Evolutionary conservation across 1,284 basidiomycete genomes (phyloP).

Genomic region (Anthracocystis panici-leucophaei): DNA sequence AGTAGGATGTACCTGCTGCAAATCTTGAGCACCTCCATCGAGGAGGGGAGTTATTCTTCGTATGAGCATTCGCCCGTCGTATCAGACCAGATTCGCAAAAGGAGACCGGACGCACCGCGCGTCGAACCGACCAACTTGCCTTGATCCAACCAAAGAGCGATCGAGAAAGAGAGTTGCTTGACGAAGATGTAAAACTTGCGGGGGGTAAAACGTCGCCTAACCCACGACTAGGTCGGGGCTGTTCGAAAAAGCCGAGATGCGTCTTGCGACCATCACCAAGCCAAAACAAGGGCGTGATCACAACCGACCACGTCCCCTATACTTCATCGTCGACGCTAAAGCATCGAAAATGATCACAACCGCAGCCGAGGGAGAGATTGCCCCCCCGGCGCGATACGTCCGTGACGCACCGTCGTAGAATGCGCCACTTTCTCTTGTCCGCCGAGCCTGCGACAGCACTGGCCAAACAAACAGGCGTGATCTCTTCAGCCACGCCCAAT

Average conservation of each 20-base stretch:
- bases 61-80: conserved; percentile 34
- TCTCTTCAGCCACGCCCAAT: no score
- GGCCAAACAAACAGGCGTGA: no score
- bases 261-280: no score
- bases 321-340: no score
- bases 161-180: conserved; percentile 23
- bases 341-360: no score
- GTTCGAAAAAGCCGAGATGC: not conserved
- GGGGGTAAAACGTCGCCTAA: conserved; percentile 25
- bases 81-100: conserved; percentile 45
- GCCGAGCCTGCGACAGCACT: no score
- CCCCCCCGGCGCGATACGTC: no score
- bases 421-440: no score
- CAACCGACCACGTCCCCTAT: no score
- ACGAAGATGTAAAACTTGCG: conserved; percentile 21
- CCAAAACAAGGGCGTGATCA: no score
- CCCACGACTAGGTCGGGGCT: conserved; percentile 11
- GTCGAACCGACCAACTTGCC: conserved; percentile 27
- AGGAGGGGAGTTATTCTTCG: conserved; percentile 13
- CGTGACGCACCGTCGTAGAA: no score
- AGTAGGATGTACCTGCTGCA: conserved; percentile 46
- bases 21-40: conserved; percentile 24
- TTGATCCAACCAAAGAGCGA: conserved; percentile 33
- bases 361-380: no score
- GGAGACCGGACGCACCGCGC: conserved; percentile 28